A percentile compares a stretch with the other conserved stretches of the same genome.
Evolutionary conservation across 495 filamentous ascomycete genomes (phyloP).

Genomic region (Penicillium desertorum): DNA sequence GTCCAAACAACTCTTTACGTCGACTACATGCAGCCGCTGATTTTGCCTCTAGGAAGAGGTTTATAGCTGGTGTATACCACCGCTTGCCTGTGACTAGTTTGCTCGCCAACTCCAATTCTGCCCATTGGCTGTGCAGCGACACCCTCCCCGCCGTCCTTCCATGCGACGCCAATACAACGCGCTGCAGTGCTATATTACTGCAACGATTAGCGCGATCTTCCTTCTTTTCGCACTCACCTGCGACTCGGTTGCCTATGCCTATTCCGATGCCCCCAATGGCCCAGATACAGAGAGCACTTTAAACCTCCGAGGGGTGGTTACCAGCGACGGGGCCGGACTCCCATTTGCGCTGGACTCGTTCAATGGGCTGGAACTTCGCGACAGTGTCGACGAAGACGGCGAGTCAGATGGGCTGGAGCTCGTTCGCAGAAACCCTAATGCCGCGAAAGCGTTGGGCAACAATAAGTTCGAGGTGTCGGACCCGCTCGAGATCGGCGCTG

Average conservation of each 20-base stretch:
- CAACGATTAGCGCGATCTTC: constrained; percentile 57
- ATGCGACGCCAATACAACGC: constrained; percentile 63
- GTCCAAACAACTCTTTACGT: constrained; percentile 2
- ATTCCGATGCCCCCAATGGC: constrained; percentile 52
- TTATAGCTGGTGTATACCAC: constrained; percentile 17
- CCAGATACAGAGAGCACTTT: constrained; percentile 49
- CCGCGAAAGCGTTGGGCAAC: constrained; percentile 54
- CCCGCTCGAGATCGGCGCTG: constrained; percentile 58
- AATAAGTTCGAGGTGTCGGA: constrained; percentile 53
- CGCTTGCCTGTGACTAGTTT: constrained; percentile 8
- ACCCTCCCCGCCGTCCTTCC: constrained; percentile 22
- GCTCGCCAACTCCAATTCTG: neutral
- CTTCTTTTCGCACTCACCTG: constrained; percentile 51
- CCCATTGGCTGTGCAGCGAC: constrained; percentile 19
- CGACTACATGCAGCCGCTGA: constrained; percentile 20
- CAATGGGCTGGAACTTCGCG: constrained; percentile 36
- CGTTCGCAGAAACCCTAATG: constrained; percentile 57
- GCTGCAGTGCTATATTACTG: constrained; percentile 67
- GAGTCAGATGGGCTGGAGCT: constrained; percentile 57
- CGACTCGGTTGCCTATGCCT: constrained; percentile 56
- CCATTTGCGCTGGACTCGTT: constrained; percentile 35
- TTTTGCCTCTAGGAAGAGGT: constrained; percentile 16
- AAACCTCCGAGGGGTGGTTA: constrained; percentile 20
- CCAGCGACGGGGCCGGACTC: constrained; percentile 27
- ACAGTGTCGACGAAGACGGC: constrained; percentile 30